These are phyloP conservation scores for Phellopilus nigrolimitatus DNA, from an alignment of 1,284 basidiomycete species.

Conservation along the genomic window DNA sequence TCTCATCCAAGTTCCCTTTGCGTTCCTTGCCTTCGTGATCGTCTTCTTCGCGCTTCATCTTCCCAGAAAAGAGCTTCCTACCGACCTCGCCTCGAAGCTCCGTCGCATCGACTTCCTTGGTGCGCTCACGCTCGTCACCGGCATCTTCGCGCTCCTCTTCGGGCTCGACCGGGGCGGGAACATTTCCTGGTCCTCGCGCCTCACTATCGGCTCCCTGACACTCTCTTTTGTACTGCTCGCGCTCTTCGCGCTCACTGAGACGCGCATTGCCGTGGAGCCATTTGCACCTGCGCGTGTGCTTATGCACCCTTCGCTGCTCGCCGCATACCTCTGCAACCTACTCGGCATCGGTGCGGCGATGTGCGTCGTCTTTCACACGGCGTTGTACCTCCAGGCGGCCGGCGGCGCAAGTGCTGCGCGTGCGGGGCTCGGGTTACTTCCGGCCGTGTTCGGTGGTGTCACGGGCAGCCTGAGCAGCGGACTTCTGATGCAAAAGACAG, in stretches of 20 bases:
- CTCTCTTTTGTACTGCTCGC: slow-evolving; percentile 23
- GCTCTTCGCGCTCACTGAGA: slow-evolving; percentile 34
- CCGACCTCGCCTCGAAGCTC: slow-evolving; percentile 41
- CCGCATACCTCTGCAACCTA: slow-evolving; percentile 54
- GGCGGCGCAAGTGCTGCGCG: slow-evolving; percentile 39
- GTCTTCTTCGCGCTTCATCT: slow-evolving; percentile 47
- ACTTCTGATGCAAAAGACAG: slow-evolving; percentile 51
- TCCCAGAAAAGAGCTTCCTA: slow-evolving; percentile 33
- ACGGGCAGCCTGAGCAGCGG: slow-evolving; percentile 48
- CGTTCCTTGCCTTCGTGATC: slow-evolving; percentile 46
- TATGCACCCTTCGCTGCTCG: slow-evolving; percentile 43
- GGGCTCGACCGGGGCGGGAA: slow-evolving; percentile 56
- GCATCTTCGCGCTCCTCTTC: slow-evolving; percentile 50
- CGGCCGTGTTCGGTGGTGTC: slow-evolving; percentile 42
- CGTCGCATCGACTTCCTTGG: slow-evolving; percentile 56
- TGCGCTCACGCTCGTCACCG: slow-evolving; percentile 44
- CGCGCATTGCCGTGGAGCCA: slow-evolving; percentile 46
- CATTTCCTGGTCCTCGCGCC: slow-evolving; percentile 43
- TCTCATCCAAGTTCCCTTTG: slow-evolving; percentile 52
- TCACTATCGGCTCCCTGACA: slow-evolving; percentile 31
- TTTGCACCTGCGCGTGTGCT: slow-evolving; percentile 54
- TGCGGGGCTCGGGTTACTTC: slow-evolving; percentile 47
- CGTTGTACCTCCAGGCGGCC: slow-evolving; percentile 57
- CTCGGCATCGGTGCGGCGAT: slow-evolving; percentile 45
- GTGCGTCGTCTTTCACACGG: slow-evolving; percentile 47